Conservation (phyloP, 768 basidiomycete species). For the Mycena rosella region DNA sequence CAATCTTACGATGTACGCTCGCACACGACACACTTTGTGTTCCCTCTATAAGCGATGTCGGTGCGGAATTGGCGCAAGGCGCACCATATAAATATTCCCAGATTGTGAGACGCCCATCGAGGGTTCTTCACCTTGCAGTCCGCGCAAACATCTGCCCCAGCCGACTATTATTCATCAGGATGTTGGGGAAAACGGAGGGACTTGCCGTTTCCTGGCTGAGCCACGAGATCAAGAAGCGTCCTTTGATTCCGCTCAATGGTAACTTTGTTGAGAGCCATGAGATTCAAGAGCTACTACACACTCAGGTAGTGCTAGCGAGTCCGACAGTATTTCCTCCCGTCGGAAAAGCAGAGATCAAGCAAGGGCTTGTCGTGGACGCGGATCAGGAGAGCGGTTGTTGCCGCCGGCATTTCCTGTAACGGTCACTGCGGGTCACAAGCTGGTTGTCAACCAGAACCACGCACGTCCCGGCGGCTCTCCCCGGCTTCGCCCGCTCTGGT, state of each 20-base stretch:
- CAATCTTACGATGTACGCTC: slow-evolving; percentile 93
- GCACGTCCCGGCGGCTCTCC: too few species aligned
- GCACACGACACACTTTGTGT: slow-evolving; percentile 84
- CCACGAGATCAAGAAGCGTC: slow-evolving; percentile 74
- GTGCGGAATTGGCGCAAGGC: slow-evolving; percentile 1
- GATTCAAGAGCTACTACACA: too few species aligned
- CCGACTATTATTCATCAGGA: slow-evolving; percentile 29
- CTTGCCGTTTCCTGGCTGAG: slow-evolving; percentile 86
- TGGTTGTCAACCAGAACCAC: too few species aligned
- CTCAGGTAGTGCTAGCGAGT: too few species aligned
- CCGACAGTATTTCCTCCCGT: too few species aligned
- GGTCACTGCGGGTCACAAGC: too few species aligned
- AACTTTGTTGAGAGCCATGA: slow-evolving; percentile 64
- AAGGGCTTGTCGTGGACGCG: too few species aligned
- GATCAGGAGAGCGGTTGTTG: background rate
- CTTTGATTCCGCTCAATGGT: slow-evolving; percentile 75
- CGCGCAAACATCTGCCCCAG: slow-evolving; percentile 80
- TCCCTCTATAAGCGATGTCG: slow-evolving; percentile 28
- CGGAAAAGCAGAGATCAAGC: too few species aligned
- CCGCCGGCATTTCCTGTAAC: background rate
- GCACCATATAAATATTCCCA: slow-evolving; percentile 92
- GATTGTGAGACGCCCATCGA: slow-evolving; percentile 89
- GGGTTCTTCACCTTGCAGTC: slow-evolving; percentile 92
- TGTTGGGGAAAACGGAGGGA: slow-evolving; percentile 27
- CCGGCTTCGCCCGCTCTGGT: too few species aligned